Evolutionary conservation across 164 flowering plant species (phyloP).

Genomic region (Protea cynaroides): DNA sequence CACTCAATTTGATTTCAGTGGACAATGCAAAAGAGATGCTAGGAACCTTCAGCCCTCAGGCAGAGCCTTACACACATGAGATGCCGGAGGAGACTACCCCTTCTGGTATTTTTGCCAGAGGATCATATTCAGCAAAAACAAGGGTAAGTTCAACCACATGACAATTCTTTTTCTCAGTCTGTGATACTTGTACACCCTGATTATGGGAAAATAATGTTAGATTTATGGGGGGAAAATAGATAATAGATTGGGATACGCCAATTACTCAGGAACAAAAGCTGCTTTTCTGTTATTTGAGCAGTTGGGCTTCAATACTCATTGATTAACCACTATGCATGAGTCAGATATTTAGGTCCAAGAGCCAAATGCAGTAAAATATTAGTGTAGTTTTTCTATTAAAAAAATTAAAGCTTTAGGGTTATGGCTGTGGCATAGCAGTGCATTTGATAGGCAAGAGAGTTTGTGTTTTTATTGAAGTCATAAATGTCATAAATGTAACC

Average conservation of each 20-base stretch:
- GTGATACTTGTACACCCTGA: no score
- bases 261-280: no score
- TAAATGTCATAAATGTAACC: neutral
- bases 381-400: no score
- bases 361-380: no score
- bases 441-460: neutral
- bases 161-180: neutral
- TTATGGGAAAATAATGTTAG: no score
- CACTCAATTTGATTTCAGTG: conserved; percentile 30
- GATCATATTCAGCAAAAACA: conserved; percentile 58
- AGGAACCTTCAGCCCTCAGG: conserved; percentile 70
- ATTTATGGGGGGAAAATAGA: no score
- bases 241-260: no score
- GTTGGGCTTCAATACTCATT: neutral
- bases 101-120: conserved; percentile 68
- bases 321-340: neutral
- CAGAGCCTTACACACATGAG: conserved; percentile 48
- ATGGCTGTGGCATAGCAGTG: neutral
- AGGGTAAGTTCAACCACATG: conserved; percentile 31
- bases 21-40: conserved; percentile 63
- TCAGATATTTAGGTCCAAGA: no score
- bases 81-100: conserved; percentile 69
- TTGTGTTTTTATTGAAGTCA: neutral
- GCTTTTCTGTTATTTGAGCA: no score
- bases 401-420: neutral